These are phyloP conservation scores for Chytriomyces hyalinus DNA, from an alignment of 192 early-diverging fungal genomes.

Conservation along the genomic window DNA sequence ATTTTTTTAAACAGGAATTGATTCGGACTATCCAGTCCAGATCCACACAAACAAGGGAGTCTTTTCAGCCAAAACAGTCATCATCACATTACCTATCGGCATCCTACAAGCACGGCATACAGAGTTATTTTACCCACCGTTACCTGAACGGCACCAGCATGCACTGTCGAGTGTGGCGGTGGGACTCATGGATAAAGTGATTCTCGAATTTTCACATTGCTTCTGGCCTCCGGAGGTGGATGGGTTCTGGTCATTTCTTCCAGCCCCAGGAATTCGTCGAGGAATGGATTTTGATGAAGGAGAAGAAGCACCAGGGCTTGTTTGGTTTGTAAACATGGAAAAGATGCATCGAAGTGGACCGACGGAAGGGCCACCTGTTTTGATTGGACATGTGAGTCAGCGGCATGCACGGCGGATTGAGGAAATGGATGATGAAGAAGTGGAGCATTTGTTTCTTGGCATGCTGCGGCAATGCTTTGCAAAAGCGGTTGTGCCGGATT, in stretches of 20 bases:
- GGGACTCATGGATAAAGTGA: slow-evolving; percentile 52
- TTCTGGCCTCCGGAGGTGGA: slow-evolving; percentile 21
- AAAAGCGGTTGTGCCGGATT: slow-evolving; percentile 28
- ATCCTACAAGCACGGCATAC: slow-evolving; percentile 42
- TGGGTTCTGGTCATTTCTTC: slow-evolving; percentile 33
- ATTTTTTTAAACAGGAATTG: not conserved
- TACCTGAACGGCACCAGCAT: slow-evolving; percentile 38
- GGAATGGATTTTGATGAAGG: slow-evolving; percentile 35
- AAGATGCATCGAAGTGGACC: slow-evolving; percentile 13
- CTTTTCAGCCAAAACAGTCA: slow-evolving; percentile 38
- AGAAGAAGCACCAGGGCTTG: slow-evolving; percentile 10
- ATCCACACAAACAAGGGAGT: slow-evolving; percentile 15
- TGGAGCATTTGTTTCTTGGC: slow-evolving; percentile 12
- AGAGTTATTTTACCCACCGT: slow-evolving; percentile 41
- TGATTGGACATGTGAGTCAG: slow-evolving; percentile 25
- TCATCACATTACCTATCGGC: slow-evolving; percentile 50
- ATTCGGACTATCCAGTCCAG: not conserved
- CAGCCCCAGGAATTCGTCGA: not conserved
- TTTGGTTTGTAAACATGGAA: slow-evolving; percentile 25
- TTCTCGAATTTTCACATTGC: slow-evolving; percentile 30
- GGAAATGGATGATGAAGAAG: slow-evolving; percentile 21
- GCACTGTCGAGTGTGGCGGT: slow-evolving; percentile 44
- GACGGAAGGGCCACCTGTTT: slow-evolving; percentile 10
- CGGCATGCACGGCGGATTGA: slow-evolving; percentile 22
- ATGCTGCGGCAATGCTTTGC: slow-evolving; percentile 21